These are phyloP conservation scores for Dittrichia graveolens DNA, from an alignment of 129 eudicot genomes.

Conservation along the genomic window DNA sequence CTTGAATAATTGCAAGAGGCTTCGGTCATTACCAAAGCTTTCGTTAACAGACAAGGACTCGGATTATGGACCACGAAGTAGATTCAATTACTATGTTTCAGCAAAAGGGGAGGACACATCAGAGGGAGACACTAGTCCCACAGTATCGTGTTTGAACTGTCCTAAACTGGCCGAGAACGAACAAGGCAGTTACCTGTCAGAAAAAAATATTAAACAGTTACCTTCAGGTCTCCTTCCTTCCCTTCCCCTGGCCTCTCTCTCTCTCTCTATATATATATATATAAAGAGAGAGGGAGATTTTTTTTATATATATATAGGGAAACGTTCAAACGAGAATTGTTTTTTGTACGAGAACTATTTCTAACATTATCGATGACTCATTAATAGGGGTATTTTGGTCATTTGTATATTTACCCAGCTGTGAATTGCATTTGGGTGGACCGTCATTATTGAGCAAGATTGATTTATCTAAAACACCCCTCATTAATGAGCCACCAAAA, in stretches of 20 bases:
- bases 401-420: too few species aligned
- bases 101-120: background rate
- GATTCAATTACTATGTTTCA: slow-evolving; percentile 11
- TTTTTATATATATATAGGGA: background rate
- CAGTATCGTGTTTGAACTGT: slow-evolving; percentile 18
- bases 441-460: too few species aligned
- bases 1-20: slow-evolving; percentile 24
- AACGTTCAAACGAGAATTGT: too few species aligned
- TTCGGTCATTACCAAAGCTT: slow-evolving; percentile 24
- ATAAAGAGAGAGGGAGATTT: background rate
- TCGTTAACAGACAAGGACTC: slow-evolving; percentile 14
- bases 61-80: slow-evolving; percentile 6
- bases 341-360: too few species aligned
- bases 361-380: too few species aligned
- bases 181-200: background rate
- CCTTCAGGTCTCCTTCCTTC: slow-evolving; percentile 8
- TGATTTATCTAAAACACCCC: too few species aligned
- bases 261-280: background rate
- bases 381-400: too few species aligned
- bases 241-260: background rate
- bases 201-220: slow-evolving; percentile 7
- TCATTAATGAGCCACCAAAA: too few species aligned
- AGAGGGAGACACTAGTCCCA: slow-evolving; percentile 15
- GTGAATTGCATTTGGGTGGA: too few species aligned
- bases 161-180: slow-evolving; percentile 19